These are phyloP conservation scores for Thuidium tamariscinum DNA, from an alignment of 225 moss, liverwort and hornwort species.

Conservation along the genomic window DNA sequence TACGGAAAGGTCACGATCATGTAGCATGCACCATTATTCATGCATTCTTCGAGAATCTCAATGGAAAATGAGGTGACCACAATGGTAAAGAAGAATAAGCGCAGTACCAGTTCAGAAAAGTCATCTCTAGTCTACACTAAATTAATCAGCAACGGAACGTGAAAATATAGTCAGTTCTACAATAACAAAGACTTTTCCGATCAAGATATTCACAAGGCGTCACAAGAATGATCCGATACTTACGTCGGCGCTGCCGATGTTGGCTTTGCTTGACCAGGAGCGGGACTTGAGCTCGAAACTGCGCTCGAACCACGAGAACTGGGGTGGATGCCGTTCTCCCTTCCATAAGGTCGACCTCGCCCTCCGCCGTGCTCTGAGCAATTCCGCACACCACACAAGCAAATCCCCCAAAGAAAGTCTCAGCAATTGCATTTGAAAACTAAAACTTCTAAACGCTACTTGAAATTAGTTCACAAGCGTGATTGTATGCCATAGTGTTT, in stretches of 20 bases:
- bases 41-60: neutral
- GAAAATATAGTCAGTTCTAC: neutral
- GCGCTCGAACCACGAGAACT: constrained; percentile 47
- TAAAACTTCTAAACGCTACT: neutral
- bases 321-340: constrained; percentile 66
- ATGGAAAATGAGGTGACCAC: neutral
- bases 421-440: neutral
- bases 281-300: constrained; percentile 14
- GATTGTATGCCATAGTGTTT: neutral
- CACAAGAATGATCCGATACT: neutral
- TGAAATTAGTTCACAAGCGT: neutral
- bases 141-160: neutral
- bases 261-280: constrained; percentile 31
- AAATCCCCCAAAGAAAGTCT: neutral
- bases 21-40: neutral
- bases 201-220: neutral
- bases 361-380: constrained; percentile 63
- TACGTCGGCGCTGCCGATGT: constrained; percentile 24
- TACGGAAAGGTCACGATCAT: neutral
- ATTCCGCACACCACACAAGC: neutral
- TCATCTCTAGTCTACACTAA: neutral
- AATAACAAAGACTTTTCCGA: neutral
- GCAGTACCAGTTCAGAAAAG: neutral
- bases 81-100: neutral
- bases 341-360: constrained; percentile 47